These are phyloP conservation scores for Odontarrhena argentea DNA, from an alignment of 345 rosid species.

Conservation along the genomic window DNA sequence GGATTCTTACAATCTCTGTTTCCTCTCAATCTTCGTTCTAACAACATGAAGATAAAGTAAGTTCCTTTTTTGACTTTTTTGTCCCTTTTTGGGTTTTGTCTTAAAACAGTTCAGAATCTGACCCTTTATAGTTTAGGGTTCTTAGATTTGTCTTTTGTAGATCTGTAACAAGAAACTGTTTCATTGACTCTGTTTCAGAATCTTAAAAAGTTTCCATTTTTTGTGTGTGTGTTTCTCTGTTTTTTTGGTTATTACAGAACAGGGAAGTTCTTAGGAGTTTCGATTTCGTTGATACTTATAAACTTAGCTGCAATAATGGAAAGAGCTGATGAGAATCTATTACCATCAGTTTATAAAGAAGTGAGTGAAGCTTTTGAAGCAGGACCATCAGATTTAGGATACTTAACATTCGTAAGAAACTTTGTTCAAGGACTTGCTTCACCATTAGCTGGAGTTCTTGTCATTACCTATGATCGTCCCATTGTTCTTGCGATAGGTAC, in stretches of 20 bases:
- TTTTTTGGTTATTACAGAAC: conserved; percentile 52
- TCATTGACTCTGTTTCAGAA: conserved; percentile 29
- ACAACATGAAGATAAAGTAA: conserved; percentile 43
- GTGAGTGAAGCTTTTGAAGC: conserved; percentile 94
- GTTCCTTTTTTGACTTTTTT: conserved; percentile 26
- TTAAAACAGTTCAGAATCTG: conserved; percentile 2
- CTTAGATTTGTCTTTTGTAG: background rate
- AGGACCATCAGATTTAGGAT: conserved; percentile 93
- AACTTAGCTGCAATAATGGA: conserved; percentile 97
- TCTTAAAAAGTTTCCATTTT: conserved; percentile 1
- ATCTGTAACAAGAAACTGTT: conserved; percentile 15
- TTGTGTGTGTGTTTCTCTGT: background rate
- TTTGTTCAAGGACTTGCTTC: conserved; percentile 90
- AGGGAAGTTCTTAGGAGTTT: conserved; percentile 75
- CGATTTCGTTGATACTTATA: conserved; percentile 80
- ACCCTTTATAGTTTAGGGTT: background rate
- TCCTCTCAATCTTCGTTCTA: conserved; percentile 41
- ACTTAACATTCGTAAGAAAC: conserved; percentile 93
- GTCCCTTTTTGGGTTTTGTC: conserved; percentile 5
- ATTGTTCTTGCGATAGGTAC: conserved; percentile 86
- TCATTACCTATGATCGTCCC: conserved; percentile 83
- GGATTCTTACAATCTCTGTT: conserved; percentile 45
- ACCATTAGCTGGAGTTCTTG: conserved; percentile 87
- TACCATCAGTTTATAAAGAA: conserved; percentile 96
- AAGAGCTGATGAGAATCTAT: conserved; percentile 91